Evolutionary conservation across 768 basidiomycete species (phyloP).

Genomic region (Leccinum imitatum): DNA sequence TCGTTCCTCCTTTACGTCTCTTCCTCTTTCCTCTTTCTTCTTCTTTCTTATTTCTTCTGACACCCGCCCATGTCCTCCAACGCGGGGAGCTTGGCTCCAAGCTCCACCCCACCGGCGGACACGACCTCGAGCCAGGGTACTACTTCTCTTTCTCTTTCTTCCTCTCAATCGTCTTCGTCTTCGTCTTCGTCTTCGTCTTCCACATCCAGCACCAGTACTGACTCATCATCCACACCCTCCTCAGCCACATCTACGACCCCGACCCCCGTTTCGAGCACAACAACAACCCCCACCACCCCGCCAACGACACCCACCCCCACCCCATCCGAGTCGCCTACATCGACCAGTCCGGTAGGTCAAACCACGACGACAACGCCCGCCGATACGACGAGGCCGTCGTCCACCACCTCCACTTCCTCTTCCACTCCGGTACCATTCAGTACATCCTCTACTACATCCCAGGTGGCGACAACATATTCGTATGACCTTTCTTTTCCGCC

Average conservation of each 20-base stretch:
- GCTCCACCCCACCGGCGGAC: neutral
- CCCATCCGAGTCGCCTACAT: neutral
- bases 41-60: slow-evolving; percentile 1
- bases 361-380: neutral
- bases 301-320: slow-evolving; percentile 6
- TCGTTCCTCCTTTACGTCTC: neutral
- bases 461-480: slow-evolving; percentile 16
- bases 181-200: neutral
- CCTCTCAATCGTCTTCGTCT: slow-evolving; percentile 5
- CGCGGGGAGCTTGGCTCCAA: neutral
- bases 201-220: slow-evolving; percentile 10
- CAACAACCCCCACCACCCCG: slow-evolving; percentile 9
- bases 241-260: slow-evolving; percentile 5
- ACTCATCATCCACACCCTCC: slow-evolving; percentile 9
- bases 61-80: slow-evolving; percentile 19
- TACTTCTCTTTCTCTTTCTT: slow-evolving; percentile 19
- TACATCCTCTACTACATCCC: slow-evolving; percentile 16
- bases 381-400: neutral
- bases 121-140: slow-evolving; percentile 13
- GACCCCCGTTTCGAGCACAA: neutral
- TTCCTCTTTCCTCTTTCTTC: neutral
- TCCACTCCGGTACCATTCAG: neutral
- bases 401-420: neutral
- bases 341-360: neutral
- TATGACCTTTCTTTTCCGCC: slow-evolving; percentile 9